Conservation (phyloP, 345 rosid genomes). For the Clausena lansium region DNA sequence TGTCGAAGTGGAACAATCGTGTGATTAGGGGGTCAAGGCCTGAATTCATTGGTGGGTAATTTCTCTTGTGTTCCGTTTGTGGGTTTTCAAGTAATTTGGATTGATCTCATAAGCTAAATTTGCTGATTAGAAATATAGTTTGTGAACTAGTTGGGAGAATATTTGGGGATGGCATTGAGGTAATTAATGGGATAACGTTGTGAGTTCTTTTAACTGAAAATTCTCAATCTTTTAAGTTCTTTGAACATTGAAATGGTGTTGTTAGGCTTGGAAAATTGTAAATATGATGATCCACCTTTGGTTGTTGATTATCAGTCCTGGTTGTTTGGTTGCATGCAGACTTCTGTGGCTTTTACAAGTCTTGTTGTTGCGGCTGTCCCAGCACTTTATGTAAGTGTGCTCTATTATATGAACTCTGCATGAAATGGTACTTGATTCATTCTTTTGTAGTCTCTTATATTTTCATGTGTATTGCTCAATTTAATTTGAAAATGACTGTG, state of each 20-base stretch:
- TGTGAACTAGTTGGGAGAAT: not conserved
- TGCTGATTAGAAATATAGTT: not conserved
- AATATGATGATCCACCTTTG: not conserved
- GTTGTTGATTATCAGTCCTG: constrained; percentile 1
- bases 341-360: constrained; percentile 78
- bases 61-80: not conserved
- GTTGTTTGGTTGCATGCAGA: constrained; percentile 40
- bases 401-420: not conserved
- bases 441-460: no score
- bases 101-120: not conserved
- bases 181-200: not conserved
- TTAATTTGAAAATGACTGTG: not conserved
- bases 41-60: not conserved
- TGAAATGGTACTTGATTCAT: not conserved
- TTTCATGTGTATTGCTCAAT: not conserved
- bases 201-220: not conserved
- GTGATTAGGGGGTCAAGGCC: not conserved
- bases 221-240: not conserved
- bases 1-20: not conserved
- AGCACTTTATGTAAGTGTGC: constrained; percentile 66
- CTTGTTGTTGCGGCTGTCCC: constrained; percentile 78
- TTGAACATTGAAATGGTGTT: not conserved
- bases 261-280: not conserved
- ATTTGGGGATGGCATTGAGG: not conserved
- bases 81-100: not conserved